Percentiles rank a stretch among this genome's conserved stretches.
Conservation (phyloP, 2,329 filamentous ascomycete species). For the Colletotrichum orbiculare region DNA sequence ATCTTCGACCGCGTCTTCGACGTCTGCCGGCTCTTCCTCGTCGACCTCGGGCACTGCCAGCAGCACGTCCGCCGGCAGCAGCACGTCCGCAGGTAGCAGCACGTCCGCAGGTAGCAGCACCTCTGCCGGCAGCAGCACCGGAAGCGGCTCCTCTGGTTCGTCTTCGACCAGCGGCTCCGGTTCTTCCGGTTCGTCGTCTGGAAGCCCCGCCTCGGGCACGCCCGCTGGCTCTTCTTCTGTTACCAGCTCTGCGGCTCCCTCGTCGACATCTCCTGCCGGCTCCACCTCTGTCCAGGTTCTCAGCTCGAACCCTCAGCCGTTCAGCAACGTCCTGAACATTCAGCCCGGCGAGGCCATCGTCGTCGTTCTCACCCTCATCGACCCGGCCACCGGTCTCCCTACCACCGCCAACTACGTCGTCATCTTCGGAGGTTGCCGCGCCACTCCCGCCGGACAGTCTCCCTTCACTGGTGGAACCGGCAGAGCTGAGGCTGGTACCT, state of each 20-base stretch:
- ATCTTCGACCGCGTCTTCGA: not conserved
- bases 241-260: not conserved
- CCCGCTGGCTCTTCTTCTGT: not conserved
- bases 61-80: not conserved
- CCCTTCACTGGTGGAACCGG: slow-evolving; percentile 5
- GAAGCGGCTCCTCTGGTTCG: not conserved
- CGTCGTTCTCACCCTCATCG: not conserved
- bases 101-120: not conserved
- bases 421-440: slow-evolving; percentile 14
- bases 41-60: not conserved
- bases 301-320: not conserved
- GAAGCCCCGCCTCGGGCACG: not conserved
- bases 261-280: not conserved
- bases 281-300: not conserved
- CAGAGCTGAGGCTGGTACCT: not conserved
- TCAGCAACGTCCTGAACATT: slow-evolving; percentile 7
- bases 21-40: not conserved
- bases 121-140: not conserved
- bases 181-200: not conserved
- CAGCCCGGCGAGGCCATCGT: slow-evolving; percentile 15
- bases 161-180: not conserved
- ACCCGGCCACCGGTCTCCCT: not conserved
- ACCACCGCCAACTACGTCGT: not conserved
- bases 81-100: not conserved
- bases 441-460: slow-evolving; percentile 21